These are phyloP conservation scores for Botrytis hyacinthi DNA, from an alignment of 2,329 filamentous ascomycete genomes.

Conservation along the genomic window DNA sequence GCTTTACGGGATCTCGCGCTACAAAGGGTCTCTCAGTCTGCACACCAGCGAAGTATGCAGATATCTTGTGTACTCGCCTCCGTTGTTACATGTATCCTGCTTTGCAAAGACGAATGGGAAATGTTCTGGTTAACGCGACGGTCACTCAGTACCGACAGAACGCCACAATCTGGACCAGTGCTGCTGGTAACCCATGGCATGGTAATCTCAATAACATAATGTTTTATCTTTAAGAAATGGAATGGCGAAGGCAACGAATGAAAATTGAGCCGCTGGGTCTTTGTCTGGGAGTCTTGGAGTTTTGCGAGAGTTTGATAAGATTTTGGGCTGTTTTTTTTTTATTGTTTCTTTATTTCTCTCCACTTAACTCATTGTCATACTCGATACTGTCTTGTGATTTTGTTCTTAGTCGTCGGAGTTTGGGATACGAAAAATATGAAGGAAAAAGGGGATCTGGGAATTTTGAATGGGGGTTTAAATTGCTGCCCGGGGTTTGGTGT, in stretches of 20 bases:
- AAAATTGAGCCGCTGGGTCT: not conserved
- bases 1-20: slow-evolving; percentile 75
- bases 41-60: slow-evolving; percentile 84
- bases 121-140: not conserved
- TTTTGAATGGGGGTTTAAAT: not conserved
- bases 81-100: slow-evolving; percentile 59
- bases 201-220: slow-evolving; percentile 37
- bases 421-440: not conserved
- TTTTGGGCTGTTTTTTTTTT: not conserved
- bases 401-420: not conserved
- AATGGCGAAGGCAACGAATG: not conserved
- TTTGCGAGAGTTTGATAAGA: not conserved
- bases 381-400: not conserved
- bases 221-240: slow-evolving; percentile 39
- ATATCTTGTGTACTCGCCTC: slow-evolving; percentile 75
- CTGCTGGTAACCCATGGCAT: slow-evolving; percentile 37
- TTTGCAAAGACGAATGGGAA: not conserved
- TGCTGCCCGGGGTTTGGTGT: not conserved
- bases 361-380: not conserved
- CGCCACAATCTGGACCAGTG: not conserved
- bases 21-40: slow-evolving; percentile 81
- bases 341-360: not conserved
- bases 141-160: not conserved
- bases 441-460: too few species aligned
- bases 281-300: not conserved